Base-by-base conservation (phyloP, 116 monocot species). In the Zostera marina region DNA sequence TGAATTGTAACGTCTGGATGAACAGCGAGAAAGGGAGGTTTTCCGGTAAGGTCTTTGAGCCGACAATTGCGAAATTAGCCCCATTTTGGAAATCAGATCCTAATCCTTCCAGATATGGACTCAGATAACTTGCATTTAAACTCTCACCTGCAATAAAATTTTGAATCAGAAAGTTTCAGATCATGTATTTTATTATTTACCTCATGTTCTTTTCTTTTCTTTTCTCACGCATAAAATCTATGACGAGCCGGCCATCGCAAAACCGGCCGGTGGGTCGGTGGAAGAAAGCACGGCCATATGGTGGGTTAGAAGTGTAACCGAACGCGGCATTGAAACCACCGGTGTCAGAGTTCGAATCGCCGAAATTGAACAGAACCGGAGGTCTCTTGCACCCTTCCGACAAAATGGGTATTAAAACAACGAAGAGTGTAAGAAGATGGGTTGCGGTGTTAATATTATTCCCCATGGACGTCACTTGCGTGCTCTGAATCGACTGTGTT, bases 291-390 rank as follows among this genome's bases (percentile, higher is more conserved):
- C 79, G 73, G 42, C 85, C 81, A 9, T 79, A 10, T 3, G 85
- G 85, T 0, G 77, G 77, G 25, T 74, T 73, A 2, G 85, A 72
- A 42, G 72, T 63, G 38, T 79, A 42, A 5, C 91, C 85, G 3
- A 79, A 60, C 17, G 79, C 81, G 3, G 81, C 81, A 0, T 52
- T 39, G 22, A 91, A 57, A 3, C 68, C 79, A 1, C 85, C 91
- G 0, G 77, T 81, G 63, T 89, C 84, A 6, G 84, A 89, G 58
- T 89, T 76, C 5, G 89, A 89, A 54, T 89, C 89, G 0, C 90
- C 90, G 25, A 90, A 84, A 76, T 90, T 90, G 70, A 90, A 81
- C 13, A 89, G 10, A 2, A 70, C 43, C 1, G 54, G 70, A 42
- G 14, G 17, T 9, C 26, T 59, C 52, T 58, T 12, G 52, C 17